Evolutionary conservation across 2,329 filamentous ascomycete species (phyloP), one percentile per base, ranked within the genome.

Genomic region (Cercospora beticola): DNA sequence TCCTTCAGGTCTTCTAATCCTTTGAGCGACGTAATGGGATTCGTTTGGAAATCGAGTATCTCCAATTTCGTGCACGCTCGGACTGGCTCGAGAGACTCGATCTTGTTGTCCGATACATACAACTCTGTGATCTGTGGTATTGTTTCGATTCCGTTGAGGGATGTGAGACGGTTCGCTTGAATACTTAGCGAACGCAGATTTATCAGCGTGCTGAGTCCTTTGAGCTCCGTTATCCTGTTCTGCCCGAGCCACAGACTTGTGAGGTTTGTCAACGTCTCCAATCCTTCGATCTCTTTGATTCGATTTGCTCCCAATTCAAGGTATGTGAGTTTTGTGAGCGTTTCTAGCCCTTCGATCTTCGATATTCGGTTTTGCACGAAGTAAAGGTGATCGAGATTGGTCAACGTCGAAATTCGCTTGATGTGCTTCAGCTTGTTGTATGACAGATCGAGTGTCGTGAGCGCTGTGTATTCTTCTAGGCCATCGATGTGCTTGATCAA

Each of bases 351-450:
- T 77, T 98, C 94, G 75, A 99, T 97, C 65, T 85, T 89, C 73
- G 87, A 86, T 78, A 99, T 97, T 80, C 95, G 95, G 82, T 99
- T 98, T 78, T 97, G 92, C 61, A 98, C 93, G 74, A 99, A 92
- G 79, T 91, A 99, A 3, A 99, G 79, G 74, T 98, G 93, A 70
- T 86, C 90, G 67, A 98, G 86, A 64, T 93, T 86, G 23, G 83
- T 90, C 68, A 99, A 83, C 75, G 94, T 91, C 68, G 86, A 86
- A 72, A 98, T 83, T 76, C 94, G 89, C 81, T 97, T 97, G 83
- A 99, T 97, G 81, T 97, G 94, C 80, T 97, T 97, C 83, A 99
- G 94, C 84, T 98, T 98, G 85, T 99, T 99, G 87, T 97, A 99
- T 80, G 92, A 96, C 62, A 99, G 85, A 79, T 99, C 95, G 65